Base-by-base conservation (phyloP, 306 rosid species). In the Lithocarpus polystachyus region DNA sequence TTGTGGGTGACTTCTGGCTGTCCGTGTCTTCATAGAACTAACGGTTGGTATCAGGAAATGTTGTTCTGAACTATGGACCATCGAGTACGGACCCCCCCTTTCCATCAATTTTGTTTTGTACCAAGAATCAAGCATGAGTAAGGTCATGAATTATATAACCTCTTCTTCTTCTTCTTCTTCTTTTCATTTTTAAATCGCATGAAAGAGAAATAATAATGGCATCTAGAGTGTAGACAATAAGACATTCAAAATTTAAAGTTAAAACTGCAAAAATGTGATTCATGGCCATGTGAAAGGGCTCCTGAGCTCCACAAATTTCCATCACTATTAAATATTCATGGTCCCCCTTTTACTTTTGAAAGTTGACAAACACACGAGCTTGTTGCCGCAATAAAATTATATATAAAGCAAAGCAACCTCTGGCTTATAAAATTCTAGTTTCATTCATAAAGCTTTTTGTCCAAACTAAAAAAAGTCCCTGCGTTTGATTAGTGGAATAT, bases 301-400 rank as follows among this genome's bases (percentile, higher is more conserved):
- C 33, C 48, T 19, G 18, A 17, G 71, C 71, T 37, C 74, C 68
- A 71, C 71, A 77, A 75, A 69, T 86, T 77, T 61, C 74, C 76
- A 73, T 82, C 77, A 74, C 81, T 8, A 40, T 40, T 40, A 40
- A 40, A 40, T 40, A 40, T 40, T 8, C 45, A 40, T 40, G 45
- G 45, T 40, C 45, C 45, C 45, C 56, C 55, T 61, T 55, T 18
- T 19, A 7, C 40, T 45, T 73, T 84, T 77, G 18, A 19, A 62
- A 75, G 81, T 88, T 80, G 89, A 85, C 87, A 86, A 59, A 77
- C 3, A 76, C 78, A 82, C 71, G 35, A 62, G 77, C 26, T 72
- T 70, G 56, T 31, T 80, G 69, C 75, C 15, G 35, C 83, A 13
- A 56, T 45, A 51, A 69, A 65, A 74, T 28, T 74, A 77, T 77